Evolutionary conservation across 345 rosid species (phyloP).

Genomic region (Dipteronia dyeriana): DNA sequence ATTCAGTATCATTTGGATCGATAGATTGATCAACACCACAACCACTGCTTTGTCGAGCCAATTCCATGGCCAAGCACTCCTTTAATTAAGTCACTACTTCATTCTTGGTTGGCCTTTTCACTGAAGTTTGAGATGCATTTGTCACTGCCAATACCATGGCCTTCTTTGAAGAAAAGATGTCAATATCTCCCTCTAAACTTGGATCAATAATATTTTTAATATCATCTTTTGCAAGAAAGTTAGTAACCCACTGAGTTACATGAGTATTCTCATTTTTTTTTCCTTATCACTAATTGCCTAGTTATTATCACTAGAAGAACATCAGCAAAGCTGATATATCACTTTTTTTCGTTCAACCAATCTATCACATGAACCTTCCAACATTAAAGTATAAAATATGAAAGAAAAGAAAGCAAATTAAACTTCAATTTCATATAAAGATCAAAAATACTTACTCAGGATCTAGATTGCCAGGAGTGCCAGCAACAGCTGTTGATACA

Average conservation of each 20-base stretch:
- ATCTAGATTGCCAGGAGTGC: conserved; percentile 53
- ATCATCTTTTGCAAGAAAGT: conserved; percentile 41
- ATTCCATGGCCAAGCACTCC: conserved; percentile 14
- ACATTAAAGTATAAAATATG: no score
- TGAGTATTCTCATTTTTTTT: conserved; percentile 12
- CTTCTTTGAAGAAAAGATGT: conserved; percentile 39
- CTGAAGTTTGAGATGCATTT: conserved; percentile 29
- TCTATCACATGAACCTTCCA: conserved; percentile 30
- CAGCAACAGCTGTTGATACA: conserved; percentile 44
- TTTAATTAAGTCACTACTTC: conserved; percentile 34
- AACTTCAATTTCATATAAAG: not conserved
- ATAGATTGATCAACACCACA: not conserved
- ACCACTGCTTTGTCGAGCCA: not conserved
- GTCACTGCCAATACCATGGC: conserved; percentile 45
- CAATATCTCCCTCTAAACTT: conserved; percentile 35
- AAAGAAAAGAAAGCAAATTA: not conserved
- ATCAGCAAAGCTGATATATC: conserved; percentile 49
- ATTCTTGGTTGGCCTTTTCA: conserved; percentile 37
- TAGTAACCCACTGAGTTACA: conserved; percentile 34
- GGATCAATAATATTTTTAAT: conserved; percentile 43
- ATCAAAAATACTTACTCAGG: conserved; percentile 19
- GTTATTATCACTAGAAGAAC: conserved; percentile 44
- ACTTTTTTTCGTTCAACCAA: conserved; percentile 37
- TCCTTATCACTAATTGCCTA: conserved; percentile 29
- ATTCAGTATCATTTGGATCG: no score